These are phyloP conservation scores for Tanacetum coccineum DNA, from an alignment of 129 eudicot species.

Conservation along the genomic window DNA sequence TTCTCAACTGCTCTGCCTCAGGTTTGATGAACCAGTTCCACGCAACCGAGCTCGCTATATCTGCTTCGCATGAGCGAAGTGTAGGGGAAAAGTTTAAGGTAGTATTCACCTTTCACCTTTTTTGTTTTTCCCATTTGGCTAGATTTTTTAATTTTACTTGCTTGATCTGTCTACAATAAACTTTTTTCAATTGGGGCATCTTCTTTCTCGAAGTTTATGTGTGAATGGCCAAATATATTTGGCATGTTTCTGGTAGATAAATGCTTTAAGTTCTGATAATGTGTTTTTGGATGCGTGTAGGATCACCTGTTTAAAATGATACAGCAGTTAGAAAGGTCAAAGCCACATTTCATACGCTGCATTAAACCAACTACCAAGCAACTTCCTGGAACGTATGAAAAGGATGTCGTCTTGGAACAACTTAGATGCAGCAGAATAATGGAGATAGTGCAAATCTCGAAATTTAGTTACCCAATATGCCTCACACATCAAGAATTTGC, in stretches of 20 bases:
- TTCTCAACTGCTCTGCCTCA: constrained; percentile 31
- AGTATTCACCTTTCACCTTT: constrained; percentile 10
- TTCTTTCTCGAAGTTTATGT: not conserved
- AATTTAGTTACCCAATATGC: constrained; percentile 70
- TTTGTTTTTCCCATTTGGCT: no score
- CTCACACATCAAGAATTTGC: constrained; percentile 90
- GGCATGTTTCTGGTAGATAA: not conserved
- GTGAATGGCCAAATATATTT: not conserved
- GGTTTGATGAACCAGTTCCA: constrained; percentile 23
- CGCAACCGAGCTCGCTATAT: constrained; percentile 17
- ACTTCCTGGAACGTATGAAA: constrained; percentile 70
- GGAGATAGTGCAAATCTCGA: constrained; percentile 71
- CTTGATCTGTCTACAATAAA: no score
- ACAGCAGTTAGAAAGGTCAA: constrained; percentile 72
- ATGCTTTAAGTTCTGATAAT: not conserved
- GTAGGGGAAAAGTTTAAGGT: constrained; percentile 86
- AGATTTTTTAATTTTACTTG: no score
- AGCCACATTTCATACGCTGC: constrained; percentile 88
- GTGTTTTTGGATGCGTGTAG: constrained; percentile 42
- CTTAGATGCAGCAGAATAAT: constrained; percentile 74
- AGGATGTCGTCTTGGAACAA: constrained; percentile 68
- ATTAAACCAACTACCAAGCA: constrained; percentile 81
- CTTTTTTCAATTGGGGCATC: not conserved
- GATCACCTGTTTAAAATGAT: constrained; percentile 73
- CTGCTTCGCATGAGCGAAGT: constrained; percentile 48